Conservation (phyloP, 192 early-diverging fungal genomes). For the Podila verticillata region DNA sequence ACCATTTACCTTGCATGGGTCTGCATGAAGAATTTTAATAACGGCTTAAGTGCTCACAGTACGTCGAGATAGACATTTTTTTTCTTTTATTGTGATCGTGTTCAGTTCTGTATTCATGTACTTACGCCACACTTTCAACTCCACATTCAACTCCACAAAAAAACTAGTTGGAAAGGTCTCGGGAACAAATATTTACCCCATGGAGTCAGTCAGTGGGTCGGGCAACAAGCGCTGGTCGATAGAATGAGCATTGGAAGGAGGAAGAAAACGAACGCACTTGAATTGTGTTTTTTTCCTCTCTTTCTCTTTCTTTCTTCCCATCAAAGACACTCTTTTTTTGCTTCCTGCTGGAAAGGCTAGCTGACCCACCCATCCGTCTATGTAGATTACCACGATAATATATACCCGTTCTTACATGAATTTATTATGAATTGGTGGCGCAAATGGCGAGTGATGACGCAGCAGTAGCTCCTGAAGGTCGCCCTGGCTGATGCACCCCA, state of each 20-base stretch:
- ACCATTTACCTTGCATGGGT: slow-evolving; percentile 52
- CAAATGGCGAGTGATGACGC: too few relatives aligned
- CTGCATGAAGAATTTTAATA: slow-evolving; percentile 76
- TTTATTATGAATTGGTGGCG: too few relatives aligned
- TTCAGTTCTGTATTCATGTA: not conserved
- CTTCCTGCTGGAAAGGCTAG: slow-evolving; percentile 1
- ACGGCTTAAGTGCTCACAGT: slow-evolving; percentile 77
- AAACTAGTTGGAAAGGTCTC: slow-evolving; percentile 44
- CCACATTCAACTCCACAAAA: not conserved
- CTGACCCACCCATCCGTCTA: not conserved
- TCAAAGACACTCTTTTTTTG: not conserved
- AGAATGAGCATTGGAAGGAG: slow-evolving; percentile 9
- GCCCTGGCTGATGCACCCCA: too few relatives aligned
- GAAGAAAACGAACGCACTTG: not conserved
- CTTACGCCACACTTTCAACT: not conserved
- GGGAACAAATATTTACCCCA: slow-evolving; percentile 49
- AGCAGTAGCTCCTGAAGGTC: too few relatives aligned
- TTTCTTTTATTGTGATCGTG: not conserved
- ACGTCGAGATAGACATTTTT: slow-evolving; percentile 14
- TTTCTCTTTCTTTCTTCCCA: not conserved
- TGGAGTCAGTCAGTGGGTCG: slow-evolving; percentile 38
- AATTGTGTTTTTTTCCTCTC: not conserved
- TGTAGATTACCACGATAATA: slow-evolving; percentile 1
- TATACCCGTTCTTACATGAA: not conserved
- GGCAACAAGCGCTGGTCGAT: slow-evolving; percentile 45